These are phyloP conservation scores for Tilletia horrida DNA, from an alignment of 1,284 basidiomycete species.

Conservation along the genomic window DNA sequence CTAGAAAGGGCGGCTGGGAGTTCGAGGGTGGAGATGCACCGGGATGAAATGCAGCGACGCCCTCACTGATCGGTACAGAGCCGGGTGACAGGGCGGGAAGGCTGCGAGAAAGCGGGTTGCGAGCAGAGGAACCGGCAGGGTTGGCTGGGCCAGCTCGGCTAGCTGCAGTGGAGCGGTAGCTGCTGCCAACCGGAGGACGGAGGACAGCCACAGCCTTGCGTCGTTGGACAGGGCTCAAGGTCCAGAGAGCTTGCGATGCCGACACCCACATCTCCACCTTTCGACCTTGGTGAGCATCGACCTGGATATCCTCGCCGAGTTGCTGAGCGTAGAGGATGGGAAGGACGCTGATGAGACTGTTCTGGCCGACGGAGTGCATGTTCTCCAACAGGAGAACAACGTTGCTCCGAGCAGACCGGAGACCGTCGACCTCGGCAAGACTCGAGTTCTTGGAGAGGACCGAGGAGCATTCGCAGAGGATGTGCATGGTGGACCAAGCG, in stretches of 20 bases:
- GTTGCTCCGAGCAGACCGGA: conserved; percentile 10
- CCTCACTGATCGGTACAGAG: no score
- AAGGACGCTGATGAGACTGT: conserved; percentile 3
- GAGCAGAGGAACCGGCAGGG: neutral
- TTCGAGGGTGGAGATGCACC: no score
- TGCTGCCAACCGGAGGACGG: neutral
- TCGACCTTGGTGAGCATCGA: no score
- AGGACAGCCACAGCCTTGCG: conserved; percentile 8
- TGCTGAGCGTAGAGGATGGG: conserved; percentile 7
- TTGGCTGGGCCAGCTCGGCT: neutral
- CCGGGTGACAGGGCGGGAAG: no score
- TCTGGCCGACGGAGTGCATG: conserved; percentile 10
- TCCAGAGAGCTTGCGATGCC: neutral
- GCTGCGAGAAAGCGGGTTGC: no score
- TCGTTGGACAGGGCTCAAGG: neutral
- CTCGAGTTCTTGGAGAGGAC: neutral
- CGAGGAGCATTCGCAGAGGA: conserved; percentile 9
- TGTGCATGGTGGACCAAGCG: conserved; percentile 6
- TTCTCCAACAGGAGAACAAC: conserved; percentile 8
- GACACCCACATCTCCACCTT: conserved; percentile 1
- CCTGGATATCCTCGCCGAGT: neutral
- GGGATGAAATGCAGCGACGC: no score
- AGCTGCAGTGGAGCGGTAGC: neutral
- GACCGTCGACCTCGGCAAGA: neutral
- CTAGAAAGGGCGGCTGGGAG: neutral